These are phyloP conservation scores for Lojkania enalia DNA, from an alignment of 2,329 filamentous ascomycete genomes.

Conservation along the genomic window DNA sequence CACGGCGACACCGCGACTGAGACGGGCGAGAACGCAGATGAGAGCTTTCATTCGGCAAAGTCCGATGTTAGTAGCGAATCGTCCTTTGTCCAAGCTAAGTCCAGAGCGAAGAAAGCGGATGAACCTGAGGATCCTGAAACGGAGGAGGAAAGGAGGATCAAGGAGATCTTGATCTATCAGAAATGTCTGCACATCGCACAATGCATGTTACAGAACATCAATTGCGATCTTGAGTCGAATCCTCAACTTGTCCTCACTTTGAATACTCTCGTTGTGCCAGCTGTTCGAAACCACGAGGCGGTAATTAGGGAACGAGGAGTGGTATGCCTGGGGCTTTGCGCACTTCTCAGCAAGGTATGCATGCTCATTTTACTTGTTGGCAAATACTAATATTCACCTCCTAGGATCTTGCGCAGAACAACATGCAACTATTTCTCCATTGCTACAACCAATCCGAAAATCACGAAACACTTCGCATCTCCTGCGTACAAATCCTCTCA, in stretches of 20 bases:
- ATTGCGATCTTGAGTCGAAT: conserved; percentile 84
- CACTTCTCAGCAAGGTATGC: conserved; percentile 77
- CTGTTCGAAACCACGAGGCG: conserved; percentile 89
- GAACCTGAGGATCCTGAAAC: conserved; percentile 53
- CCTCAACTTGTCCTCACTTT: conserved; percentile 94
- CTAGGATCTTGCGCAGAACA: conserved; percentile 83
- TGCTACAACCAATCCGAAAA: conserved; percentile 97
- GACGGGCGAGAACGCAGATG: conserved; percentile 38
- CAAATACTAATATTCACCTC: not conserved
- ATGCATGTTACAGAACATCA: conserved; percentile 94
- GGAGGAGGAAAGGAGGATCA: conserved; percentile 73
- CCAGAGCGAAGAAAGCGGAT: conserved; percentile 33
- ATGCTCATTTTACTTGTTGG: not conserved
- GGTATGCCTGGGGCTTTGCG: conserved; percentile 86
- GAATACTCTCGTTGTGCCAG: conserved; percentile 94
- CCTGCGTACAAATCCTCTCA: conserved; percentile 85
- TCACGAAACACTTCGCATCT: conserved; percentile 85
- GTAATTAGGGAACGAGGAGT: conserved; percentile 90
- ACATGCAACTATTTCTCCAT: conserved; percentile 89
- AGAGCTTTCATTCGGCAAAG: conserved; percentile 91
- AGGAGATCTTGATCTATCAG: conserved; percentile 95
- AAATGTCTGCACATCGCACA: conserved; percentile 97
- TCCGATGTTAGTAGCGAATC: conserved; percentile 77
- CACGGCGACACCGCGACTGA: conserved; percentile 64
- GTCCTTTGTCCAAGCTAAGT: conserved; percentile 41